A percentile compares a stretch with the other conserved stretches of the same genome.
Evolutionary conservation across 768 basidiomycete genomes (phyloP).

Genomic region (Exsudoporus frostii): DNA sequence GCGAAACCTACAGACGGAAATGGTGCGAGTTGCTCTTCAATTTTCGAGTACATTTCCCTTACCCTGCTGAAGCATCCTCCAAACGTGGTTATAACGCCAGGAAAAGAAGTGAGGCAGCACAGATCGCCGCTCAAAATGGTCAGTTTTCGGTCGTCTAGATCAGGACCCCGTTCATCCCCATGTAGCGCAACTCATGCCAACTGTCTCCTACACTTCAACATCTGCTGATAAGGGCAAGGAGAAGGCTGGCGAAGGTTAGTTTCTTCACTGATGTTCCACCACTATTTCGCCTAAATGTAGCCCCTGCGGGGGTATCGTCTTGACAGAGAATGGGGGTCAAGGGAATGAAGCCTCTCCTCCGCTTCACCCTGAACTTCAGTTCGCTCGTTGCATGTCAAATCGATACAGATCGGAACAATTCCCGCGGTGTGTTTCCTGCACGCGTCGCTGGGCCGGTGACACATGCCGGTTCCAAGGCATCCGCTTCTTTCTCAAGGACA

Average conservation of each 20-base stretch:
- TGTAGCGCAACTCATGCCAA: slow-evolving; percentile 45
- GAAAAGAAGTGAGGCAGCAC: slow-evolving; percentile 69
- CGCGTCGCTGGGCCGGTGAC: slow-evolving; percentile 83
- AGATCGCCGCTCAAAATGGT: slow-evolving; percentile 66
- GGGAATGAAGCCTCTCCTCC: slow-evolving; percentile 30
- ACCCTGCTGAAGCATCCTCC: slow-evolving; percentile 36
- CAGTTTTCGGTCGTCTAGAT: slow-evolving; percentile 14
- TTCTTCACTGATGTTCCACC: neutral
- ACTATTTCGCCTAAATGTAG: slow-evolving; percentile 9
- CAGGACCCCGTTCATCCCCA: slow-evolving; percentile 13
- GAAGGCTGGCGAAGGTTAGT: slow-evolving; percentile 39
- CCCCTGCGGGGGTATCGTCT: slow-evolving; percentile 30
- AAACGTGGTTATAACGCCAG: slow-evolving; percentile 70
- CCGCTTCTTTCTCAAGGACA: slow-evolving; percentile 69
- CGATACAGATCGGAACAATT: slow-evolving; percentile 70
- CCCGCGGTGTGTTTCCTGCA: slow-evolving; percentile 80
- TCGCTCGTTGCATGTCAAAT: slow-evolving; percentile 82
- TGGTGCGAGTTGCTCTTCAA: slow-evolving; percentile 21
- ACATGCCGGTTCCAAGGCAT: slow-evolving; percentile 87
- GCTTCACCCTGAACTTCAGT: slow-evolving; percentile 66
- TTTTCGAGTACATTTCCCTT: slow-evolving; percentile 8
- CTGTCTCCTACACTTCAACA: slow-evolving; percentile 40
- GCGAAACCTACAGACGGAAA: slow-evolving; percentile 34
- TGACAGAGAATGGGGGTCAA: slow-evolving; percentile 29
- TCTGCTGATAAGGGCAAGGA: slow-evolving; percentile 45